Conservation (phyloP, 202 grass and related monocot genomes). For the Schoenoplectus tabernaemontani region DNA sequence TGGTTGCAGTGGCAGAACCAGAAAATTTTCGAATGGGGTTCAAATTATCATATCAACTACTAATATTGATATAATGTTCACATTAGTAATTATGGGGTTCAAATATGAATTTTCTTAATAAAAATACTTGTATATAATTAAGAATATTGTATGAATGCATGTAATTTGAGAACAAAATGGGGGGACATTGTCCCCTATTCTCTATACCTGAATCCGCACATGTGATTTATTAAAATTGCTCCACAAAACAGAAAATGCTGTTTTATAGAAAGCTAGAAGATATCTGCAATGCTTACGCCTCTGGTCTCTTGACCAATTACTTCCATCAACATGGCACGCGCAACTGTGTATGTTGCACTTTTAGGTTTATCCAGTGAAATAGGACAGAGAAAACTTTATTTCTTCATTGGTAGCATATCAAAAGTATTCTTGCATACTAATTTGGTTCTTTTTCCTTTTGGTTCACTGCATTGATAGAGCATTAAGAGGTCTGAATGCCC, state of each 20-base stretch:
- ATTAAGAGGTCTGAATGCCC: slow-evolving; percentile 75
- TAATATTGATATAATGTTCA: too few species aligned
- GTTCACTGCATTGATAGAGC: slow-evolving; percentile 38
- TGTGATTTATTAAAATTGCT: background rate
- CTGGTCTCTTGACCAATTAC: background rate
- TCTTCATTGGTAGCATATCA: background rate
- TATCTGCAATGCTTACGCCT: background rate
- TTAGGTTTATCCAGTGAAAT: background rate
- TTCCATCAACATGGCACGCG: background rate
- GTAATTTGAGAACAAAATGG: too few species aligned
- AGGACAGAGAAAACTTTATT: background rate
- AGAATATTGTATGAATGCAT: too few species aligned
- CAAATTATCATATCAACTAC: too few species aligned
- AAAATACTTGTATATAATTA: too few species aligned
- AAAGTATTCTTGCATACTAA: background rate
- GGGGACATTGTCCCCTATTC: too few species aligned
- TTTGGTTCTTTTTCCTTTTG: background rate
- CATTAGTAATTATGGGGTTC: too few species aligned
- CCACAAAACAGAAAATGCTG: background rate
- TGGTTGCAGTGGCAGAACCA: too few species aligned
- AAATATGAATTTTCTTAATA: too few species aligned
- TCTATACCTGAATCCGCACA: too few species aligned
- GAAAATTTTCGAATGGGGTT: too few species aligned
- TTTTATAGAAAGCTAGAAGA: background rate
- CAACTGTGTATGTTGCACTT: background rate